Evolutionary conservation across 148 eudicot species (phyloP).

Genomic region (Arctostaphylos glauca): DNA sequence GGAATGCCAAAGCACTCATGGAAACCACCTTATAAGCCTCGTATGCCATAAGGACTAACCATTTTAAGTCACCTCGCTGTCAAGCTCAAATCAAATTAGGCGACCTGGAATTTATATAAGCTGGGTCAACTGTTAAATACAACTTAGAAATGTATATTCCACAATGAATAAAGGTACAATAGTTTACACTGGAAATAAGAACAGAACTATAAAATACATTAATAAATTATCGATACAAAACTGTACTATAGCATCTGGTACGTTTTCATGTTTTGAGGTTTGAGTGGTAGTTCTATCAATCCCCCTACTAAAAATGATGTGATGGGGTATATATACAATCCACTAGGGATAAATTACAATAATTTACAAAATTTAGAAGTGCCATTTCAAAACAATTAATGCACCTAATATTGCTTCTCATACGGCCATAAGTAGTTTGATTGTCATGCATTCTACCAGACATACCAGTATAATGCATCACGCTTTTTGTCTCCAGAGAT

Average conservation of each 20-base stretch:
- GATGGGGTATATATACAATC: too few species aligned
- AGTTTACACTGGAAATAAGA: not conserved
- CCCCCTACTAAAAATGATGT: not conserved
- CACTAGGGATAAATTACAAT: too few species aligned
- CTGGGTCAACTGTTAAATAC: not conserved
- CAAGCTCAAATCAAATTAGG: not conserved
- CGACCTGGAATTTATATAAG: not conserved
- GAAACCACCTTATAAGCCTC: conserved; percentile 5
- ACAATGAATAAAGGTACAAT: not conserved
- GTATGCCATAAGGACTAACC: not conserved
- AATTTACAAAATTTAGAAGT: not conserved
- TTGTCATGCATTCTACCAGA: not conserved
- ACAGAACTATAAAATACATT: not conserved
- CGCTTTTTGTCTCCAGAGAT: not conserved
- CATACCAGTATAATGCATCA: not conserved
- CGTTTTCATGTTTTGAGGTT: not conserved
- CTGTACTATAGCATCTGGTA: not conserved
- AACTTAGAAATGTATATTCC: not conserved
- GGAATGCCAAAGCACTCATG: not conserved
- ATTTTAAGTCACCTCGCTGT: conserved; percentile 6
- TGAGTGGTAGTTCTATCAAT: not conserved
- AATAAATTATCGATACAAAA: not conserved
- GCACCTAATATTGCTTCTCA: not conserved
- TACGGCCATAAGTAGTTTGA: not conserved
- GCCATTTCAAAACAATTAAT: not conserved